Evolutionary conservation across 129 eudicot genomes (phyloP).

Genomic region (Flaveria linearis): DNA sequence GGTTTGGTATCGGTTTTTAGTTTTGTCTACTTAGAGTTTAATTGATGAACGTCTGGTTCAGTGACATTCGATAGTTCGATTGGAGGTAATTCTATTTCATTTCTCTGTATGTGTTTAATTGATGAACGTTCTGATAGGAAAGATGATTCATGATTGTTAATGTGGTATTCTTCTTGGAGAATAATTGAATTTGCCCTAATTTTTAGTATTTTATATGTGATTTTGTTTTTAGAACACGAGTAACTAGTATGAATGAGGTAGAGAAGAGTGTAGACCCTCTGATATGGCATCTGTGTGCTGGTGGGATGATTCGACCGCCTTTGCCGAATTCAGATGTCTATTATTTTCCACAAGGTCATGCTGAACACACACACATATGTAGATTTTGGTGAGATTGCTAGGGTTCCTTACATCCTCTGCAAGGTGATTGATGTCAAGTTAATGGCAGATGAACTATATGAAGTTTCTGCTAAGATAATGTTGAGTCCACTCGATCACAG

Average conservation of each 20-base stretch:
- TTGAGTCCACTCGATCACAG: conserved; percentile 52
- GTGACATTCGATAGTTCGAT: neutral
- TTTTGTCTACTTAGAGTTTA: conserved; percentile 18
- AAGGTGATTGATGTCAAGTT: conserved; percentile 58
- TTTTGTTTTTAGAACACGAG: conserved; percentile 1
- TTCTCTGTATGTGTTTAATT: neutral
- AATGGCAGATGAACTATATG: conserved; percentile 75
- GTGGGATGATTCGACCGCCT: conserved; percentile 72
- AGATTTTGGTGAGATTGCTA: conserved; percentile 51
- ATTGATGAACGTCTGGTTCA: neutral
- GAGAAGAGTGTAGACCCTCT: conserved; percentile 55
- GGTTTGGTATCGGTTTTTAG: neutral
- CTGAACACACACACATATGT: conserved; percentile 64
- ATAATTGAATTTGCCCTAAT: conserved; percentile 19
- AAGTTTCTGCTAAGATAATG: conserved; percentile 60
- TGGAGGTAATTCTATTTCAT: conserved; percentile 19
- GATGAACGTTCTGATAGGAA: conserved; percentile 17
- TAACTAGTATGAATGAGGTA: conserved; percentile 40
- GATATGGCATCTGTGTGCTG: conserved; percentile 85
- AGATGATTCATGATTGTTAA: conserved; percentile 11
- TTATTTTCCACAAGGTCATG: conserved; percentile 83
- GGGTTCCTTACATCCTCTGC: conserved; percentile 58
- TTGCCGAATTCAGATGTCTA: conserved; percentile 52
- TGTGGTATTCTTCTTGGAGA: conserved; percentile 6
- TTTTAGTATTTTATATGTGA: neutral